Conservation (phyloP, 805 yeast genomes). For the Saturnispora besseyi region DNA sequence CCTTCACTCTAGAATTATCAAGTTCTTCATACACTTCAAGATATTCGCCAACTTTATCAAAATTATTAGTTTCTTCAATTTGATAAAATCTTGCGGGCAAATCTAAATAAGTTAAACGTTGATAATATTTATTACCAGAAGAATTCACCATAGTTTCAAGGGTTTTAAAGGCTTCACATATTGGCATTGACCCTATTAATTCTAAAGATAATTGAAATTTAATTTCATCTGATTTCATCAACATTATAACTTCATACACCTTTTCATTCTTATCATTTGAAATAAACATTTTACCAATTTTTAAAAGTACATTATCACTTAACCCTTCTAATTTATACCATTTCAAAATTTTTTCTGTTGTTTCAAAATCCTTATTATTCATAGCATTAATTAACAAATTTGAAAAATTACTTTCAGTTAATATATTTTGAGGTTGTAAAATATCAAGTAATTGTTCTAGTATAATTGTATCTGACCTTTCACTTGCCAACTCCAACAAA, state of each 20-base stretch:
- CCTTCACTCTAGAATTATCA: constrained; percentile 3
- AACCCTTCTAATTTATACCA: neutral
- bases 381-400: constrained; percentile 13
- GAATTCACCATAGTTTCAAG: neutral
- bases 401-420: constrained; percentile 10
- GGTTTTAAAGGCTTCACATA: constrained; percentile 3
- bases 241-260: constrained; percentile 7
- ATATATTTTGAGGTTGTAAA: neutral
- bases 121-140: neutral
- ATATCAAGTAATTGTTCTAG: constrained; percentile 11
- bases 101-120: neutral
- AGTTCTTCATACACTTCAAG: constrained; percentile 3
- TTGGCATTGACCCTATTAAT: constrained; percentile 9
- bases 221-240: constrained; percentile 3
- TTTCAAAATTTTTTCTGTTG: neutral
- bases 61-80: constrained; percentile 8
- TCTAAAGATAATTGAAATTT: constrained; percentile 7
- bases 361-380: neutral
- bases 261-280: constrained; percentile 8
- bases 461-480: constrained; percentile 17
- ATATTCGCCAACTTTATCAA: constrained; percentile 6
- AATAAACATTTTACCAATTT: constrained; percentile 6
- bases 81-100: constrained; percentile 10
- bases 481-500: constrained; percentile 16
- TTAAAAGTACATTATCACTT: constrained; percentile 6